Conservation (phyloP, 1,284 basidiomycete species). For the Sporisorium graminicola region DNA sequence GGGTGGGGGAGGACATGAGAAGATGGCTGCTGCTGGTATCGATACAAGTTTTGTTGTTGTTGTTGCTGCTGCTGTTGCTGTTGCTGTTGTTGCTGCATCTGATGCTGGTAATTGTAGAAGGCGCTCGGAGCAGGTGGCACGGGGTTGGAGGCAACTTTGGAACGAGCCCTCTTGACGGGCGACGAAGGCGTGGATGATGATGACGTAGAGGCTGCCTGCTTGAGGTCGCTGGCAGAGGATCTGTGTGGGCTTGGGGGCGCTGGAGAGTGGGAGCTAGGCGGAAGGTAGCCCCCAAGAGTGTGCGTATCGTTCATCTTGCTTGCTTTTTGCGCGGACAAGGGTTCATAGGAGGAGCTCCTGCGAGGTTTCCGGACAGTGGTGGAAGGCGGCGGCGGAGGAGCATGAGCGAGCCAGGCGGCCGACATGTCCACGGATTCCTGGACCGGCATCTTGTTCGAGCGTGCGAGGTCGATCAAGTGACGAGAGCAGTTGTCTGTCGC, state of each 20-base stretch:
- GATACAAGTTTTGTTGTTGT: conserved; percentile 16
- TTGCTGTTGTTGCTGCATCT: conserved; percentile 43
- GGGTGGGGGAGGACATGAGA: conserved; percentile 7
- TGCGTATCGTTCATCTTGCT: conserved; percentile 36
- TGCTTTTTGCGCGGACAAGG: conserved; percentile 24
- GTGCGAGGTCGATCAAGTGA: not conserved
- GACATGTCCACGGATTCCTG: conserved; percentile 46
- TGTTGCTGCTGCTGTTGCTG: no score
- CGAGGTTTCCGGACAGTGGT: conserved; percentile 32
- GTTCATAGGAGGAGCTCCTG: conserved; percentile 50
- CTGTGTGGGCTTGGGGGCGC: conserved; percentile 38
- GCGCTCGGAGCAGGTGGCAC: conserved; percentile 43
- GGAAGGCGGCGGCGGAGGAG: conserved; percentile 54
- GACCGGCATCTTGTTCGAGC: conserved; percentile 25
- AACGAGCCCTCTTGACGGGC: conserved; percentile 28
- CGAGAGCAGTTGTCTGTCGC: not conserved
- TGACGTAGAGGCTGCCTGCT: conserved; percentile 17
- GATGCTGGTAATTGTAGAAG: conserved; percentile 51
- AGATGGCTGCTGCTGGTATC: conserved; percentile 29
- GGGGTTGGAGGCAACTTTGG: conserved; percentile 41
- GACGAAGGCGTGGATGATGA: conserved; percentile 27
- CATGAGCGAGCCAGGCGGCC: conserved; percentile 58
- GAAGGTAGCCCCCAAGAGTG: conserved; percentile 53
- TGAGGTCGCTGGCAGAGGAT: conserved; percentile 28
- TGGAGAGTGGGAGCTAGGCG: conserved; percentile 55